A percentile compares a stretch with the other conserved stretches of the same genome.
Conservation (phyloP, 805 yeast genomes). For the Myxozyma geophila region DNA sequence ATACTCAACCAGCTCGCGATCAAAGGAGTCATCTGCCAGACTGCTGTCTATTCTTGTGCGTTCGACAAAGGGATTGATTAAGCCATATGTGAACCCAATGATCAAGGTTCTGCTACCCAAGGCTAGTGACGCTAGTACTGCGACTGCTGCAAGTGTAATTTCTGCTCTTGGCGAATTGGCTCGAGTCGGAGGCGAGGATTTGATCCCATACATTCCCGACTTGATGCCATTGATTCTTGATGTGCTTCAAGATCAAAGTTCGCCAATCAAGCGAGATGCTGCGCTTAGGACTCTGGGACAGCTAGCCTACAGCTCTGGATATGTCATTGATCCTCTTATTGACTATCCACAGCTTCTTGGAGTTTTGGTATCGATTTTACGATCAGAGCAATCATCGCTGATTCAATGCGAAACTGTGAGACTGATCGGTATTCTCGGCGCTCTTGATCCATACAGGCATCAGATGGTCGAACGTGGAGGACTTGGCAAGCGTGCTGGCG, state of each 20-base stretch:
- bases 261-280: slow-evolving; percentile 85
- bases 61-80: slow-evolving; percentile 78
- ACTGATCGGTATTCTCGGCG: slow-evolving; percentile 90
- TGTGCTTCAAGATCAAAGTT: slow-evolving; percentile 89
- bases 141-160: slow-evolving; percentile 85
- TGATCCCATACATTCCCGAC: slow-evolving; percentile 69
- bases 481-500: slow-evolving; percentile 52
- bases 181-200: slow-evolving; percentile 83
- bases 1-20: slow-evolving; percentile 73
- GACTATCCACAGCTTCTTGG: slow-evolving; percentile 91
- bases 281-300: slow-evolving; percentile 89
- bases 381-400: slow-evolving; percentile 73
- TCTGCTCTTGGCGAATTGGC: slow-evolving; percentile 88
- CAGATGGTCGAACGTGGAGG: slow-evolving; percentile 82
- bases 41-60: slow-evolving; percentile 73
- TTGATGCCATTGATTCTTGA: slow-evolving; percentile 87
- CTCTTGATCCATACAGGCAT: slow-evolving; percentile 94
- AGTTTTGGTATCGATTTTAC: slow-evolving; percentile 76
- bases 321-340: slow-evolving; percentile 88
- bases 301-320: slow-evolving; percentile 86
- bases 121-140: slow-evolving; percentile 69
- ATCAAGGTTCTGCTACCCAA: slow-evolving; percentile 80
- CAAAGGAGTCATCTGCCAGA: slow-evolving; percentile 85
- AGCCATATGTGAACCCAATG: slow-evolving; percentile 91
- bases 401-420: slow-evolving; percentile 88